Conservation (phyloP, 352 stramenopile genomes). For the Hyaloperonospora arabidopsidis region DNA sequence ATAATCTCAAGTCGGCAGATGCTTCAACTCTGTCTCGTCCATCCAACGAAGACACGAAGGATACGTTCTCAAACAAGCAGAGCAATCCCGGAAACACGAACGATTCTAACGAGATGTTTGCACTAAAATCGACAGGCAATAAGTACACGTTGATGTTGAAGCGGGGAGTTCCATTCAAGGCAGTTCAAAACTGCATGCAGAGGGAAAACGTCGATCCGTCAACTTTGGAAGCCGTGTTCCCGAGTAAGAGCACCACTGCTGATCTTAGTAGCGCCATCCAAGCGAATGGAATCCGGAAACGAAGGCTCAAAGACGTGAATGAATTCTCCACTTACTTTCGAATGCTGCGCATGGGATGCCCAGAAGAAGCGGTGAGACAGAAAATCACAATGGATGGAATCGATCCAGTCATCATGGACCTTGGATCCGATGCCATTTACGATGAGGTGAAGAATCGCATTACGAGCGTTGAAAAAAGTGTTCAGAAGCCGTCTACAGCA, state of each 20-base stretch:
- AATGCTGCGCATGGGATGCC: slow-evolving; percentile 90
- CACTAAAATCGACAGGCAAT: slow-evolving; percentile 7
- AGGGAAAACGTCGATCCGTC: slow-evolving; percentile 53
- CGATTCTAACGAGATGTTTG: slow-evolving; percentile 3
- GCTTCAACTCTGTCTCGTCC: slow-evolving; percentile 1
- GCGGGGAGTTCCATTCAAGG: slow-evolving; percentile 58
- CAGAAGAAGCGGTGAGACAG: slow-evolving; percentile 83
- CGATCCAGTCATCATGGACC: slow-evolving; percentile 55
- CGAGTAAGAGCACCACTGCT: not conserved
- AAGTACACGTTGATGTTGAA: slow-evolving; percentile 69
- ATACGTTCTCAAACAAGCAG: slow-evolving; percentile 14
- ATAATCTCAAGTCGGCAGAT: slow-evolving; percentile 10
- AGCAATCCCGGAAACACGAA: slow-evolving; percentile 10
- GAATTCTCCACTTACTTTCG: slow-evolving; percentile 87
- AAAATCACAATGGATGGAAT: slow-evolving; percentile 89
- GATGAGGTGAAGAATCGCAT: slow-evolving; percentile 59
- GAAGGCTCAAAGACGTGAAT: slow-evolving; percentile 51
- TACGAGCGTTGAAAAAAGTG: slow-evolving; percentile 8
- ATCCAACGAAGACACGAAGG: slow-evolving; percentile 15
- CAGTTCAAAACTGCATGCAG: slow-evolving; percentile 64
- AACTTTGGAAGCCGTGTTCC: slow-evolving; percentile 18
- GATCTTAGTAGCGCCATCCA: not conserved
- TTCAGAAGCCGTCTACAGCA: slow-evolving; percentile 23
- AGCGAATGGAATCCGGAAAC: slow-evolving; percentile 1
- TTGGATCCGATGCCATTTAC: slow-evolving; percentile 53